Evolutionary conservation across 129 eudicot species (phyloP).

Genomic region (Apium graveolens): DNA sequence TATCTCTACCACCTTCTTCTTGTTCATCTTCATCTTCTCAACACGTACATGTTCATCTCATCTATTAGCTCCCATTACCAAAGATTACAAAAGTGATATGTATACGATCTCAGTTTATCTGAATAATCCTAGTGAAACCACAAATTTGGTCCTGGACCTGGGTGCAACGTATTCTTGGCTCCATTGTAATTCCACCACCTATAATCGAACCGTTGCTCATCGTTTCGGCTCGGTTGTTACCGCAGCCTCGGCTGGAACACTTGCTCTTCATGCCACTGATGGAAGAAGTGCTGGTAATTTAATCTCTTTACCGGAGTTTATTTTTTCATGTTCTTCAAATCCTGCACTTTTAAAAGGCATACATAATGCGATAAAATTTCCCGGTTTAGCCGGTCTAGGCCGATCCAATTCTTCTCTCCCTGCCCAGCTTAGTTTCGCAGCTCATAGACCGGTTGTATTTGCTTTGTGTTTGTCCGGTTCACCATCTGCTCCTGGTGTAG

Average conservation of each 20-base stretch:
- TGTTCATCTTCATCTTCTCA: constrained; percentile 1
- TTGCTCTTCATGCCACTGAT: constrained; percentile 32
- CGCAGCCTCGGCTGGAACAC: constrained; percentile 26
- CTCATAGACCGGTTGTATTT: constrained; percentile 18
- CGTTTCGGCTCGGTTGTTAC: neutral
- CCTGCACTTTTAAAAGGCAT: constrained; percentile 24
- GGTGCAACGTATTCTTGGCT: constrained; percentile 36
- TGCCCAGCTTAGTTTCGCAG: constrained; percentile 31
- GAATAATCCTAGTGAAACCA: constrained; percentile 42
- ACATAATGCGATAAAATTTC: constrained; percentile 15
- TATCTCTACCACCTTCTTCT: neutral
- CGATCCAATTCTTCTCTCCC: constrained; percentile 35
- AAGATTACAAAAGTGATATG: constrained; percentile 27
- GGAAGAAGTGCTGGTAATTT: constrained; percentile 50
- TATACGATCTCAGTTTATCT: constrained; percentile 37
- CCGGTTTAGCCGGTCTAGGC: constrained; percentile 42
- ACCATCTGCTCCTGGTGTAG: constrained; percentile 65
- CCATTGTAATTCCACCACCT: constrained; percentile 32
- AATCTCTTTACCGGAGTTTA: constrained; percentile 18
- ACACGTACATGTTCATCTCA: constrained; percentile 27
- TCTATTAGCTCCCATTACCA: constrained; percentile 24
- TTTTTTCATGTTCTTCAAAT: constrained; percentile 38
- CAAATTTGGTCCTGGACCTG: constrained; percentile 41
- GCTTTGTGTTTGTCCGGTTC: constrained; percentile 59
- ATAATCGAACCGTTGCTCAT: constrained; percentile 23